Base-by-base conservation (phyloP, 2,329 filamentous ascomycete genomes). In the Orbilia ellipsospora region DNA sequence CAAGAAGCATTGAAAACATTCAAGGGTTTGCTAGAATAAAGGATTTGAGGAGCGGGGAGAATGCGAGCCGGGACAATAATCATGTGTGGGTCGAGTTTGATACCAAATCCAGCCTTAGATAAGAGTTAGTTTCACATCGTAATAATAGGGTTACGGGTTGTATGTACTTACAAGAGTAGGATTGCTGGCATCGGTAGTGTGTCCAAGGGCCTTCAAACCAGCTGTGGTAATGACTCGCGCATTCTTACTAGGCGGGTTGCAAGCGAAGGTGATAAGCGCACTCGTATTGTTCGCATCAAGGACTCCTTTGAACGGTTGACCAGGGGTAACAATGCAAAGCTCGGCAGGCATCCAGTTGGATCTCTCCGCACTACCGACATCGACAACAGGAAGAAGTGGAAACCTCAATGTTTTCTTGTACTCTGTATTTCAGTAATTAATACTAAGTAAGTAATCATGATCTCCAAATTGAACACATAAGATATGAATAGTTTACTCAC, bases 31-130 rank as follows among this genome's bases (percentile, higher is more conserved):
- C 80, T 75, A 69, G 80, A 76, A 79, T 96, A 97, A 1, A 83
- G 81, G 28, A 96, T 82, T 0, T 77, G 79, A 0, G 93, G 93
- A 0, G 87, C 80, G 0, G 79, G 50, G 0, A 96, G 85, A 48
- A 94, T 86, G 4, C 93, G 89, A 0, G 88, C 94, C 0, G 85
- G 84, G 0, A 97, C 91, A 0, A 90, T 91, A 40, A 96, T 84
- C 40, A 97, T 85, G 0, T 84, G 82, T 12, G 86, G 85, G 5
- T 84, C 85, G 2, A 93, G 85, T 0, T 83, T 82, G 74, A 96
- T 84, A 4, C 90, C 90, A 75, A 93, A 95, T 1, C 84, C 80
- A 4, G 77, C 77, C 85, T 86, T 67, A 12, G 73, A 15, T 45
- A 60, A 57, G 8, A 44, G 20, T 16, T 26, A 16, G n/a, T 13